Percentiles rank a stretch among this genome's conserved stretches.
Conservation (phyloP, 176 grass and related monocot genomes). For the Oryza officinalis region DNA sequence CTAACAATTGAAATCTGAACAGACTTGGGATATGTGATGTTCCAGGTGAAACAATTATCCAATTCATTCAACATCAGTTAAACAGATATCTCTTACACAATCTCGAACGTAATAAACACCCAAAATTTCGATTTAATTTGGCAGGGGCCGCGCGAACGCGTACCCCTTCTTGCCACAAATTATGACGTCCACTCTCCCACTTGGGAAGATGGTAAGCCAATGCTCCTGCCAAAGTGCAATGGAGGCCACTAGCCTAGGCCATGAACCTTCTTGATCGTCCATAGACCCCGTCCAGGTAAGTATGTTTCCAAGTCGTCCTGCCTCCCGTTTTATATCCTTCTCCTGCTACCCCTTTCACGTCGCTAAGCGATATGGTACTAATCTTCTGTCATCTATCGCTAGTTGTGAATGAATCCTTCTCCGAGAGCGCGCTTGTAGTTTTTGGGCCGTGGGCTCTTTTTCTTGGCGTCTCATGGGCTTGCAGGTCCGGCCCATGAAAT, state of each 20-base stretch:
- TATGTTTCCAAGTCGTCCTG: not conserved
- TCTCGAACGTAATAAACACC: too few relatives aligned
- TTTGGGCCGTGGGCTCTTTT: not conserved
- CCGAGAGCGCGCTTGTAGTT: not conserved
- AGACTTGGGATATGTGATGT: too few relatives aligned
- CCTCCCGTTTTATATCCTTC: not conserved
- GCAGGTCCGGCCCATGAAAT: not conserved
- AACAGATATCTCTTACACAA: too few relatives aligned
- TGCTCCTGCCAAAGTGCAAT: conserved; percentile 28
- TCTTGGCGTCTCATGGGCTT: not conserved
- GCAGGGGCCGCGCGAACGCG: conserved; percentile 27
- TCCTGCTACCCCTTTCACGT: not conserved
- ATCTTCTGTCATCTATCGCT: not conserved
- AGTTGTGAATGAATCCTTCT: not conserved
- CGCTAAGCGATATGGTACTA: conserved; percentile 16
- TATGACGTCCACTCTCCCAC: conserved; percentile 21
- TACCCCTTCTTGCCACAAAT: conserved; percentile 49
- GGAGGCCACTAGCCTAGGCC: not conserved
- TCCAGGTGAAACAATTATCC: too few relatives aligned
- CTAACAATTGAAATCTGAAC: too few relatives aligned
- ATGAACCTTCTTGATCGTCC: not conserved
- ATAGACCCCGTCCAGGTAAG: conserved; percentile 41
- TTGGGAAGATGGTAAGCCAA: not conserved
- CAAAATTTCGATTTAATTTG: too few relatives aligned
- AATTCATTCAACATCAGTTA: too few relatives aligned